Base-by-base conservation (phyloP, 2,329 filamentous ascomycete genomes). In the Erysiphe pulchra region DNA sequence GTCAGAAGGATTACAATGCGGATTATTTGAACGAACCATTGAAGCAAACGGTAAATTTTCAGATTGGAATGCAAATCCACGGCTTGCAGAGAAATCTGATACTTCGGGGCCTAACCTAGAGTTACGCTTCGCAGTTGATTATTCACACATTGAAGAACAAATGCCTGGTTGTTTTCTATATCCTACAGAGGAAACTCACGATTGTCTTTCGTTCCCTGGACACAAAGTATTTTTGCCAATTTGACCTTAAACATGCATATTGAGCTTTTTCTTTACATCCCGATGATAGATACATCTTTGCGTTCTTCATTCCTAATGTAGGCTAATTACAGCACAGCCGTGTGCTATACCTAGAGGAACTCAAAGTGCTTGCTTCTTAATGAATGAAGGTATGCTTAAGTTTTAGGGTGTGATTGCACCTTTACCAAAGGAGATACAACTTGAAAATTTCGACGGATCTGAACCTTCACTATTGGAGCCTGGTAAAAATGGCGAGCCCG, bases 221-320 rank as follows among this genome's bases (percentile, higher is more conserved):
- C 16, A 43, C 16, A 17, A 43, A 43, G 16, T 18, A 9, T n/a
- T 43, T 43, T 24, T 33, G 16, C 6, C 28, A 43, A 24, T 32
- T 43, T 31, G 39, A 47, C 32, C 24, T 47, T 9, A 47, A 47
- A 34, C 32, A 47, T 20, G 37, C 12, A 5, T 47, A 47, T 24
- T 47, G 39, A 39, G n/a, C 17, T n/a, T 24, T 45, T 12, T 24
- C 40, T n/a, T 12, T 41, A 13, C 39, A 41, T 30, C 39, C 39
- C 12, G 18, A 41, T 28, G 39, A 41, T 18, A 14, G 39, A 41
- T 28, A 28, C 9, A 28, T 41, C 20, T 41, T 28, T 30, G 39
- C 39, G 2, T 41, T 41, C n/a, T 41, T 17, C n/a, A 30, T 41
- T 12, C 18, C 10, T 8, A 41, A 24, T 41, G 12, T 41, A 24